Percentiles rank a stretch among this genome's conserved stretches.
These are phyloP conservation scores for Lachnellula subtilissima DNA, from an alignment of 2,329 filamentous ascomycete species.

Conservation along the genomic window DNA sequence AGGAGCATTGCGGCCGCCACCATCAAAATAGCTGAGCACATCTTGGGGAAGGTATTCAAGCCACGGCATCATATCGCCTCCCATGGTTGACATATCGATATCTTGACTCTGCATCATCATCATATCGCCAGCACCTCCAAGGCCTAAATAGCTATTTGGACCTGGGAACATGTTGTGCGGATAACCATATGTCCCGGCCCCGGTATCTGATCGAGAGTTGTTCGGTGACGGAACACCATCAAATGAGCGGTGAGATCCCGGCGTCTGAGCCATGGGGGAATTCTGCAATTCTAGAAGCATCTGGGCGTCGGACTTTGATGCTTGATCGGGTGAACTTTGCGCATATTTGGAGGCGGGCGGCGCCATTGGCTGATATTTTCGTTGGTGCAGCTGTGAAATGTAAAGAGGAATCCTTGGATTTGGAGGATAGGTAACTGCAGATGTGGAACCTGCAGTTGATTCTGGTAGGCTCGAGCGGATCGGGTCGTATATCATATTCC, in stretches of 20 bases:
- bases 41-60: constrained; percentile 68
- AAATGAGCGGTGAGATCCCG: constrained; percentile 15
- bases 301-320: constrained; percentile 41
- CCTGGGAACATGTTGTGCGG: constrained; percentile 8
- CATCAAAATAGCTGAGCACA: constrained; percentile 52
- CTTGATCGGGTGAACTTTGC: constrained; percentile 30
- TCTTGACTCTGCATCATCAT: constrained; percentile 76
- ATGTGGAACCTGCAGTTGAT: constrained; percentile 38
- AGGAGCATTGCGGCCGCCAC: constrained; percentile 2
- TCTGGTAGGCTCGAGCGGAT: constrained; percentile 53
- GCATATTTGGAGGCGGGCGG: constrained; percentile 32
- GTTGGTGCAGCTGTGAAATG: constrained; percentile 35
- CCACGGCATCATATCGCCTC: constrained; percentile 69
- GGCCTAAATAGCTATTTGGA: constrained; percentile 19
- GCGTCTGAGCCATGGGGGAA: constrained; percentile 33
- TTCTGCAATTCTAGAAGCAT: constrained; percentile 44
- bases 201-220: constrained; percentile 1
- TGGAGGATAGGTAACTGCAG: constrained; percentile 35
- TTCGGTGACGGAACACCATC: constrained; percentile 14
- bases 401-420: constrained; percentile 32
- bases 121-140: constrained; percentile 41
- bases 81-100: constrained; percentile 66
- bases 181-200: constrained; percentile 11
- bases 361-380: constrained; percentile 22
- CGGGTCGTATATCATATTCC: constrained; percentile 57